A percentile compares a stretch with the other conserved stretches of the same genome.
Conservation (phyloP, 306 rosid species). For the Argentina anserina region DNA sequence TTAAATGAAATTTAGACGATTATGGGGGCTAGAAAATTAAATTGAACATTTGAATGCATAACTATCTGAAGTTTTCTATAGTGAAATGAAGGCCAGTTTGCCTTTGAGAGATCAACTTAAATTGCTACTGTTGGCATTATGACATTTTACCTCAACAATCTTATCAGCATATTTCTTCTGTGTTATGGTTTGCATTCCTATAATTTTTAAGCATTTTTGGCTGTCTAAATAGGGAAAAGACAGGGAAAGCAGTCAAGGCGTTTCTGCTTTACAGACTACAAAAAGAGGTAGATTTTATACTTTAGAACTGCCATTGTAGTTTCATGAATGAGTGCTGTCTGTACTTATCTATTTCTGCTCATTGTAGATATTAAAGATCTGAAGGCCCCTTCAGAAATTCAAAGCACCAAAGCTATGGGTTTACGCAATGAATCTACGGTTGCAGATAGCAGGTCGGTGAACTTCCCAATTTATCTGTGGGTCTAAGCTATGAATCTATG, state of each 20-base stretch:
- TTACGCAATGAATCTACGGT: constrained; percentile 35
- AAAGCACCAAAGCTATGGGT: constrained; percentile 33
- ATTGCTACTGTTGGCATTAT: not conserved
- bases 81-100: not conserved
- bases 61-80: not conserved
- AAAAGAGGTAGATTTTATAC: constrained; percentile 43
- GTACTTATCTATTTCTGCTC: constrained; percentile 9
- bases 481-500: not conserved
- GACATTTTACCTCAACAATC: not conserved
- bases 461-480: not conserved
- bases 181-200: not conserved
- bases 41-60: not conserved
- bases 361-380: constrained; percentile 25
- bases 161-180: not conserved
- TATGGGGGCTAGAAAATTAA: not conserved
- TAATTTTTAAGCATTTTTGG: not conserved
- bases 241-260: constrained; percentile 36
- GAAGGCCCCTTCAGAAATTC: constrained; percentile 36
- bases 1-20: not conserved
- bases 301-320: constrained; percentile 7
- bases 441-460: constrained; percentile 57
- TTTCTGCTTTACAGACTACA: constrained; percentile 30
- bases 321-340: not conserved
- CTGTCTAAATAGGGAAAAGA: constrained; percentile 37
- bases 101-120: not conserved